Conservation (phyloP, 2,329 filamentous ascomycete genomes). For the Aquanectria penicillioides region DNA sequence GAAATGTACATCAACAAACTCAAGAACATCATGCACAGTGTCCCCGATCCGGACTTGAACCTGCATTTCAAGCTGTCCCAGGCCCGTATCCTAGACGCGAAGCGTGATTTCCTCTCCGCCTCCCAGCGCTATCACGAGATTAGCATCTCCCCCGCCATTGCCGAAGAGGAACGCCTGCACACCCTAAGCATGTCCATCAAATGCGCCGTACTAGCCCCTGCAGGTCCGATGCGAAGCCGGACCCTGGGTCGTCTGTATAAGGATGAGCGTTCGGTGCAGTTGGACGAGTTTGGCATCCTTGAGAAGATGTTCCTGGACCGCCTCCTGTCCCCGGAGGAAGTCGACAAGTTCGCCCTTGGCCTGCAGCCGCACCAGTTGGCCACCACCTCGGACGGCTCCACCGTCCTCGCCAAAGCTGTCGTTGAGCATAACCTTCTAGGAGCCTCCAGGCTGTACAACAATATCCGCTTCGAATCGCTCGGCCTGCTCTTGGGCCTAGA, state of each 20-base stretch:
- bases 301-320: conserved; percentile 98
- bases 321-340: conserved; percentile 82
- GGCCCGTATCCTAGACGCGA: conserved; percentile 91
- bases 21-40: conserved; percentile 88
- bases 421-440: conserved; percentile 96
- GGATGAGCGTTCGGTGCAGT: conserved; percentile 81
- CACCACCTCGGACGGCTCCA: conserved; percentile 87
- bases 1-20: conserved; percentile 93
- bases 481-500: conserved; percentile 82
- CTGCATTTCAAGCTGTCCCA: conserved; percentile 92
- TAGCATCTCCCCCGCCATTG: conserved; percentile 79
- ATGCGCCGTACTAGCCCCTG: conserved; percentile 91
- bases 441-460: conserved; percentile 81
- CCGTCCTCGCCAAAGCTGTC: conserved; percentile 91
- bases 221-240: conserved; percentile 84
- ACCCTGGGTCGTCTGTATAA: conserved; percentile 89
- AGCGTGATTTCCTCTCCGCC: conserved; percentile 88
- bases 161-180: conserved; percentile 85
- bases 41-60: conserved; percentile 77
- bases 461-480: conserved; percentile 80
- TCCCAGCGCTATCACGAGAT: conserved; percentile 89
- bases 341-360: conserved; percentile 83
- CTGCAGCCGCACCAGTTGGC: conserved; percentile 91
- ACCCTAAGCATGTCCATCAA: conserved; percentile 89
- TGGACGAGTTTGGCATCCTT: conserved; percentile 86